Evolutionary conservation across 208 protist genomes (phyloP), one percentile per base, ranked within the genome.

Genomic region (Leishmania tarentolae): DNA sequence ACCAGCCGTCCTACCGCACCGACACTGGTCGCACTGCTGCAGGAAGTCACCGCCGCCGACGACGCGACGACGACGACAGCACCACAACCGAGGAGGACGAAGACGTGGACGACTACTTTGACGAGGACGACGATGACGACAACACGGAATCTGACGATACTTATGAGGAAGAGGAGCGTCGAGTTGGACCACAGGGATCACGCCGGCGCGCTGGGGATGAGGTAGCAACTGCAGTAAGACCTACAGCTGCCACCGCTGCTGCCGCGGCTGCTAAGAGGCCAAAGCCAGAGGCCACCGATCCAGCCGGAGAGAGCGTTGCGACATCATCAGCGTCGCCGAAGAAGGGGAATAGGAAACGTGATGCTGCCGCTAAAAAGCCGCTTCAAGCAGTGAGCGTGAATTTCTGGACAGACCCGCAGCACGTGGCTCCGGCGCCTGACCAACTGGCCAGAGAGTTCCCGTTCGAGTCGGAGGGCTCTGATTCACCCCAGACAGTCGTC

Each of bases 321-420:
- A 21, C 65, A 40, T 3, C 76, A 46, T 66, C 50, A 21, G 42
- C 53, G 31, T 50, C 42, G 56, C 52, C 66, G 5, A 35, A 50
- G 28, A 69, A 63, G 21, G n/a, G 31, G 31, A 44, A 52, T 37
- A 63, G 50, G 37, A 63, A 59, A n/a, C 59, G 35, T 31, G 75
- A 44, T 9, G 84, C 76, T 31, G 35, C 66, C 31, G 47, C 77
- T 17, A 57, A 73, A 3, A 47, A 77, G 19, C 75, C 89, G 50
- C 82, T 97, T 69, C 86, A 84, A 75, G 83, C 86, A 3, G 78
- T 88, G 24, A 90, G 90, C 72, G 90, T 97, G 31, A 95, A 95
- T 83, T 69, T 92, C 40, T 97, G 91, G 91, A 86, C 89, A 3
- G 93, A 97, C 59, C 83, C 79, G 57, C 73, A 87, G 35, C 76